Evolutionary conservation across 768 basidiomycete genomes (phyloP).

Genomic region (Austroboletus eburneus): DNA sequence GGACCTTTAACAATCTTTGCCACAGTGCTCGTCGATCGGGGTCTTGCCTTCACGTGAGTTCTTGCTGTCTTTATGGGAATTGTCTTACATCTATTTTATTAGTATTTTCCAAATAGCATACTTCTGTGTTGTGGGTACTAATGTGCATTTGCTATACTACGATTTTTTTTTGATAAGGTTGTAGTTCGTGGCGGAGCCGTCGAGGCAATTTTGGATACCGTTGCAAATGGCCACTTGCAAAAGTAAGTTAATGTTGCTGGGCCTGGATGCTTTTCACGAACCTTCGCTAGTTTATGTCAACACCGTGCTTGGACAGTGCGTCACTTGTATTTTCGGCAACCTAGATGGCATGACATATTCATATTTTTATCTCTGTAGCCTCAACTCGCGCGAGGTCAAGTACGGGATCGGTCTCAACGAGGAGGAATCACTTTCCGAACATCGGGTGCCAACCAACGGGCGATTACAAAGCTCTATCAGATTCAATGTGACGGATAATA

Average conservation of each 20-base stretch:
- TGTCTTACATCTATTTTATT: not conserved
- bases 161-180: too few species aligned
- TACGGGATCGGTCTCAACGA: conserved; percentile 23
- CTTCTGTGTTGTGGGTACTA: conserved; percentile 17
- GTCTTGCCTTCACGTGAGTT: conserved; percentile 25
- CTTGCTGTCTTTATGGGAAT: not conserved
- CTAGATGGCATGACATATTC: too few species aligned
- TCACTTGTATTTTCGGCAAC: not conserved
- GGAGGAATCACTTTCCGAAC: conserved; percentile 17
- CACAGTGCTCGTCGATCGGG: conserved; percentile 14
- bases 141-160: not conserved
- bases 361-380: too few species aligned
- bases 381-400: conserved; percentile 20
- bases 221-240: conserved; percentile 27
- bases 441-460: not conserved
- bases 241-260: conserved; percentile 14
- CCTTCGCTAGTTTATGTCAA: conserved; percentile 31
- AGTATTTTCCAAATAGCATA: conserved; percentile 19
- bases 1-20: conserved; percentile 2
- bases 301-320: conserved; percentile 25
- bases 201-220: conserved; percentile 22
- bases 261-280: too few species aligned
- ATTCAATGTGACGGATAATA: conserved; percentile 10
- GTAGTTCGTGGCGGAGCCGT: conserved; percentile 25
- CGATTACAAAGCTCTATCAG: conserved; percentile 8